phyloP scores from a whole-genome alignment of 1,284 basidiomycete genomes.

The Phylloporus sp. region DNA sequence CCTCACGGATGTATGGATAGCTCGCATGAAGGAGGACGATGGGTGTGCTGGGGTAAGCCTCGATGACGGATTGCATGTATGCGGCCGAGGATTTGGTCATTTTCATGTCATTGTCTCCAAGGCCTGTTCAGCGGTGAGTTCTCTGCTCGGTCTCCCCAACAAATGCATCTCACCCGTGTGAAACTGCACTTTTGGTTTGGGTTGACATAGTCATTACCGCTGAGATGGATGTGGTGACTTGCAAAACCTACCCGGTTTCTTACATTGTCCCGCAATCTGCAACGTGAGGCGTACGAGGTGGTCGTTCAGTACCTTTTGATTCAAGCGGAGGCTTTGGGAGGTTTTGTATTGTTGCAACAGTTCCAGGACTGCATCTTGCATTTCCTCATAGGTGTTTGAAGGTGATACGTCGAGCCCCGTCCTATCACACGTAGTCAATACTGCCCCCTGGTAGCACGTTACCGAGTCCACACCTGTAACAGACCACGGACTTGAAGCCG shows the following conservation, averaged over 20 bases:
- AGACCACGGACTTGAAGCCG: slow-evolving; percentile 75
- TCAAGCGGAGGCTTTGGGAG: slow-evolving; percentile 51
- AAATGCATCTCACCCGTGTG: slow-evolving; percentile 54
- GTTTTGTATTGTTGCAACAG: slow-evolving; percentile 37
- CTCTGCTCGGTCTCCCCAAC: background rate
- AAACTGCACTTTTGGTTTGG: slow-evolving; percentile 64
- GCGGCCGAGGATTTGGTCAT: slow-evolving; percentile 63
- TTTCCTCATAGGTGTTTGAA: slow-evolving; percentile 25
- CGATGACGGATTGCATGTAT: slow-evolving; percentile 68
- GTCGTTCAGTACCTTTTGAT: slow-evolving; percentile 67
- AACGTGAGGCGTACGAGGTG: slow-evolving; percentile 61
- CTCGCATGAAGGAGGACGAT: slow-evolving; percentile 74
- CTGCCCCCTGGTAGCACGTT: background rate
- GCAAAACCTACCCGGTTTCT: slow-evolving; percentile 57
- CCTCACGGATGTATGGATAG: slow-evolving; percentile 76
- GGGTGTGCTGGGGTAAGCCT: slow-evolving; percentile 57
- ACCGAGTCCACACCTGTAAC: slow-evolving; percentile 49
- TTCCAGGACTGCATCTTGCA: slow-evolving; percentile 36
- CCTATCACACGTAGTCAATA: slow-evolving; percentile 28
- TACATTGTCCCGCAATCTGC: slow-evolving; percentile 50
- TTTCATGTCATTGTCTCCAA: slow-evolving; percentile 75
- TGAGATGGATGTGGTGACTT: background rate
- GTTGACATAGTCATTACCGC: background rate
- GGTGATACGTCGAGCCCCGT: slow-evolving; percentile 63
- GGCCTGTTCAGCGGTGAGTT: slow-evolving; percentile 36